A percentile compares a stretch with the other conserved stretches of the same genome.
These are phyloP conservation scores for Marasmius tenuissimus DNA, from an alignment of 1,284 basidiomycete species.

Conservation along the genomic window DNA sequence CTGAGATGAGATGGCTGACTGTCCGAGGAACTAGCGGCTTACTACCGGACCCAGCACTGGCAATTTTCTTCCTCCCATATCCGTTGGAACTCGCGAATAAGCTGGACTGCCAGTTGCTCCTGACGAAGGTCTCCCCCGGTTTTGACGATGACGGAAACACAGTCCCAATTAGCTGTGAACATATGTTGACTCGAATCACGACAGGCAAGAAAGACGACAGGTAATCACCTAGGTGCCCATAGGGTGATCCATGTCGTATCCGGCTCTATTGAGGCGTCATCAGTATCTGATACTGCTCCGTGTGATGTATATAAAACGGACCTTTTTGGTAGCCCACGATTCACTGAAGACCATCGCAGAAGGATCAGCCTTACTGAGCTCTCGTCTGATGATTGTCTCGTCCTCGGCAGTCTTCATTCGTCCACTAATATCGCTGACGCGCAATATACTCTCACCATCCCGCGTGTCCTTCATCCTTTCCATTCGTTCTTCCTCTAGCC, in stretches of 20 bases:
- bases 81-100: conserved; percentile 89
- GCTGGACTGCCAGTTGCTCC: conserved; percentile 95
- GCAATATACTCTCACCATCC: conserved; percentile 56
- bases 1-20: background rate
- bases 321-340: conserved; percentile 94
- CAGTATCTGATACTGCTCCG: conserved; percentile 12
- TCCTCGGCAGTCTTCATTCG: conserved; percentile 77
- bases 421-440: conserved; percentile 45
- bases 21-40: conserved; percentile 30
- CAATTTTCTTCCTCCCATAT: conserved; percentile 96
- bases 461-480: conserved; percentile 83
- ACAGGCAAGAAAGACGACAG: conserved; percentile 5
- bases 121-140: conserved; percentile 96
- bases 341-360: conserved; percentile 94
- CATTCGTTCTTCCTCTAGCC: conserved; percentile 96
- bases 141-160: conserved; percentile 97
- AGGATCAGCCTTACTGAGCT: conserved; percentile 96
- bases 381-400: conserved; percentile 89
- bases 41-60: conserved; percentile 92
- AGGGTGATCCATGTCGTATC: conserved; percentile 91
- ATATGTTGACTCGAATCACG: conserved; percentile 12
- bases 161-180: conserved; percentile 69
- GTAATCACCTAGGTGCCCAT: conserved; percentile 87
- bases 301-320: conserved; percentile 26
- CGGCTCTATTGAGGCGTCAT: conserved; percentile 54